Base-by-base conservation (phyloP, 805 yeast species). In the Metschnikowia bowlesiae region DNA sequence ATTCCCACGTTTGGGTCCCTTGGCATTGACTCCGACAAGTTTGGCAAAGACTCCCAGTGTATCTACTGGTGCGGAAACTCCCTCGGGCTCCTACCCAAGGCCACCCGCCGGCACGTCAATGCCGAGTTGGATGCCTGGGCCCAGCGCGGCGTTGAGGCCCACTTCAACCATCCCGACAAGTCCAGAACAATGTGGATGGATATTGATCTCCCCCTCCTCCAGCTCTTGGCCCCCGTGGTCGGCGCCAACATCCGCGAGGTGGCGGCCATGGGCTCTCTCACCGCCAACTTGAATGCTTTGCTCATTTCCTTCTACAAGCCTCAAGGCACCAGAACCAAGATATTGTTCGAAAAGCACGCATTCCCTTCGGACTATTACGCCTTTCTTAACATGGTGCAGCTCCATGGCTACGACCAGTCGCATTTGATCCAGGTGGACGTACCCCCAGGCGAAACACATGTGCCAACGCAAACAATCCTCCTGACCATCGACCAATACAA, bases 321-420 rank as follows among this genome's bases (percentile, higher is more conserved):
- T 0, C 55, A 58, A 3, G 80, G 76, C 2, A 62, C 57, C 3
- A 77, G 83, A 55, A 75, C 78, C 53, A 89, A 89, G 71, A 87
- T 91, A 39, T 63, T 91, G 54, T 87, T 87, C 63, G 98, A 91
- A 62, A 83, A 83, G 58, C 86, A 84, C 51, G 92, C 97, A 0
- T 91, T 91, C 62, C 97, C 98, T 0, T 87, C 96, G 0, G 98
- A 91, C 65, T 87, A 80, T 69, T 91, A 90, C 68, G 92, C 96
- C 2, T 81, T 91, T 55, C 76, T 79, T 54, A 87, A 88, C 61
- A 84, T 87, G 64, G 89, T 81, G 29, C 74, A 74, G 62, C 65
- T 89, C 43, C 82, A 81, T 56, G 85, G 85, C 2, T 54, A 43
- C 53, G 63, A 63, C 49, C 62, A 78, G 41, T 77, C 79, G 6